Base-by-base conservation (phyloP, 148 eudicot genomes). In the Beta vulgaris region DNA sequence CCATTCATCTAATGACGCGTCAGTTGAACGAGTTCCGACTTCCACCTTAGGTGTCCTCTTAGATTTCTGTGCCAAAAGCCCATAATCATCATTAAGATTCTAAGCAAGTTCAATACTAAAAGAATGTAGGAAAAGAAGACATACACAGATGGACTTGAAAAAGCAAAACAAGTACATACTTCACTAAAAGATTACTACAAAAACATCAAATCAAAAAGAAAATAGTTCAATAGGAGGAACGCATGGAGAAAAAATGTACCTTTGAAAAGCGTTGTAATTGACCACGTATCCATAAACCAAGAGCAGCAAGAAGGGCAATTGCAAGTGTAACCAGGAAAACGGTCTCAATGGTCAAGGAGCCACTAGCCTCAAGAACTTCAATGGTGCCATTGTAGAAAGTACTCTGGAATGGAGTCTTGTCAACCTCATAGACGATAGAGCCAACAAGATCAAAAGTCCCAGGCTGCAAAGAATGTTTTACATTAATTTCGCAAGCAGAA, bases 1-100 rank as follows among this genome's bases (percentile, higher is more conserved):
- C 99, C 98, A 95, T 83, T 95, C 99, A 75, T 95, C 98, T 90
- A 87, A 81, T 2, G 99, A 90, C 40, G 91, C 82, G 79, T 95
- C 91, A 15, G 86, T 88, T 58, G 94, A 84, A 37, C 90, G 88
- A 25, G 99, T 95, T 83, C 99, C 98, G 72, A 91, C 96, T 83
- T 95, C 99, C 78, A 95, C 99, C 93, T 92, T 92, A 39, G 94
- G 87, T 5, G 86, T 83, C 87, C 83, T 92, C 91, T 91, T 92
- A 16, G 92, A 80, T 89, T 92, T 95, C 99, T 95, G 80, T 28
- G 39, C 3, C 29, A 72, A 37, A 54, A 4, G 58, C 37, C 39
- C 53, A 65, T 23, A 62, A 31, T 65, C 23, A 51, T 40, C 3
- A 72, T 23, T 35, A 72, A 54, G 6, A 60, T 61, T 58, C 5